Percentiles rank a stretch among this genome's conserved stretches.
phyloP scores from a whole-genome alignment of 2,329 filamentous ascomycete genomes.

The Mycogone perniciosa region DNA sequence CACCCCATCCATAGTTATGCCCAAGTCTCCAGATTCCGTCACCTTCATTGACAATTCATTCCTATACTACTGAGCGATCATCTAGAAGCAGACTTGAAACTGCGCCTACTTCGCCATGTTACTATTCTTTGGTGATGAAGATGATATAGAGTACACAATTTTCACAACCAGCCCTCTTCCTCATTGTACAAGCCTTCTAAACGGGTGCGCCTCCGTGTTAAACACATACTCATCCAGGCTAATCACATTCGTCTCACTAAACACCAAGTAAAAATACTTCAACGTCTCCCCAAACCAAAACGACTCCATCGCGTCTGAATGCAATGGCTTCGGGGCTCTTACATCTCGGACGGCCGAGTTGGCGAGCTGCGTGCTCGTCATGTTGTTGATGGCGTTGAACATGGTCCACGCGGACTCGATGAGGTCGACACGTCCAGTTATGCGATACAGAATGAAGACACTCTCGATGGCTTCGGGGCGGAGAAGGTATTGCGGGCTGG shows the following conservation, averaged over 20 bases:
- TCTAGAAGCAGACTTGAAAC: constrained; percentile 16
- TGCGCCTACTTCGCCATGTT: too few relatives aligned
- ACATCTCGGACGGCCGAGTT: constrained; percentile 44
- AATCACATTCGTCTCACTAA: constrained; percentile 55
- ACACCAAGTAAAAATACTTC: constrained; percentile 70
- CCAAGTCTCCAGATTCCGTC: too few relatives aligned
- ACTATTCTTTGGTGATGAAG: neutral
- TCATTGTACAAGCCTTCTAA: constrained; percentile 41
- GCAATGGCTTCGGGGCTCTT: constrained; percentile 23
- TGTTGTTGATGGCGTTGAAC: constrained; percentile 41
- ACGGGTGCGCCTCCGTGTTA: constrained; percentile 48
- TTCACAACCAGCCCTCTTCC: constrained; percentile 26
- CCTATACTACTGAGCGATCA: too few relatives aligned
- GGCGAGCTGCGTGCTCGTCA: constrained; percentile 41
- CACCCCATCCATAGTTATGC: too few relatives aligned
- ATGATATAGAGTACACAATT: too few relatives aligned
- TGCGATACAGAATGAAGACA: constrained; percentile 47
- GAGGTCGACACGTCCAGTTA: constrained; percentile 41
- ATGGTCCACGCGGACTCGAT: constrained; percentile 49
- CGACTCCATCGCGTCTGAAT: constrained; percentile 57
- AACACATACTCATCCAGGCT: constrained; percentile 64
- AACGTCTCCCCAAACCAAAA: constrained; percentile 71
- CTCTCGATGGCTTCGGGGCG: constrained; percentile 48
- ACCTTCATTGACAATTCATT: too few relatives aligned
- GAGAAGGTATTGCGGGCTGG: constrained; percentile 46